Conservation (phyloP, 768 basidiomycete genomes). For the Rhodosporidiobolus odoratus region DNA sequence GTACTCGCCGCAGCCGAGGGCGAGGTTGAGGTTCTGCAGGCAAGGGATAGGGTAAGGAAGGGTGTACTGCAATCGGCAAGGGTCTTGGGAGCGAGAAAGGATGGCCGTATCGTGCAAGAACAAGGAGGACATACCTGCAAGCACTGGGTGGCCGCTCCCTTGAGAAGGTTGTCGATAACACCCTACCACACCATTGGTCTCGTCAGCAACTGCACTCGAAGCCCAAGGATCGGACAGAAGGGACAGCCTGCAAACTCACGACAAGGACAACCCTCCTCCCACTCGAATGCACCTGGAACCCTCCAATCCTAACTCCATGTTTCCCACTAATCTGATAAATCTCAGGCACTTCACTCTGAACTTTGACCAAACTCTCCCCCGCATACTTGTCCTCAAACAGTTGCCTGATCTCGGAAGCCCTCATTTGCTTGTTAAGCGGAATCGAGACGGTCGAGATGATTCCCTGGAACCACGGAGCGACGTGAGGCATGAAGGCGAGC, state of each 20-base stretch:
- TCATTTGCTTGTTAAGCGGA: slow-evolving; percentile 63
- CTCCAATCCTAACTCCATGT: slow-evolving; percentile 87
- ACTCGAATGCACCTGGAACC: slow-evolving; percentile 83
- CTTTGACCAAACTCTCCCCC: slow-evolving; percentile 65
- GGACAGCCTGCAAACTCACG: slow-evolving; percentile 52
- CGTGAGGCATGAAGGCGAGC: slow-evolving; percentile 78
- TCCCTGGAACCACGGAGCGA: slow-evolving; percentile 93
- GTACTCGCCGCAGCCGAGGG: slow-evolving; percentile 78
- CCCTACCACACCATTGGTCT: slow-evolving; percentile 54
- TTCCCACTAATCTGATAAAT: slow-evolving; percentile 68
- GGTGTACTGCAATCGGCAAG: background rate
- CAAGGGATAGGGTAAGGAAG: background rate
- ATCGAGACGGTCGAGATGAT: slow-evolving; percentile 82
- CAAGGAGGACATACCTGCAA: slow-evolving; percentile 61
- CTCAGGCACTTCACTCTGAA: slow-evolving; percentile 66
- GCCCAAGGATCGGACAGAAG: background rate
- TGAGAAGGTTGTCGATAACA: slow-evolving; percentile 90
- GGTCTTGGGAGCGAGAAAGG: background rate
- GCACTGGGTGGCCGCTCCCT: slow-evolving; percentile 99
- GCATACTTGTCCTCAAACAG: slow-evolving; percentile 74
- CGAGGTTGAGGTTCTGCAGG: slow-evolving; percentile 75
- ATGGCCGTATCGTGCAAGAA: background rate
- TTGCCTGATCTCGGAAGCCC: slow-evolving; percentile 64
- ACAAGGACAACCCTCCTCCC: slow-evolving; percentile 92
- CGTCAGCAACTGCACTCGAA: background rate